Evolutionary conservation across 345 rosid species (phyloP).

Genomic region (Gossypium longicalyx): DNA sequence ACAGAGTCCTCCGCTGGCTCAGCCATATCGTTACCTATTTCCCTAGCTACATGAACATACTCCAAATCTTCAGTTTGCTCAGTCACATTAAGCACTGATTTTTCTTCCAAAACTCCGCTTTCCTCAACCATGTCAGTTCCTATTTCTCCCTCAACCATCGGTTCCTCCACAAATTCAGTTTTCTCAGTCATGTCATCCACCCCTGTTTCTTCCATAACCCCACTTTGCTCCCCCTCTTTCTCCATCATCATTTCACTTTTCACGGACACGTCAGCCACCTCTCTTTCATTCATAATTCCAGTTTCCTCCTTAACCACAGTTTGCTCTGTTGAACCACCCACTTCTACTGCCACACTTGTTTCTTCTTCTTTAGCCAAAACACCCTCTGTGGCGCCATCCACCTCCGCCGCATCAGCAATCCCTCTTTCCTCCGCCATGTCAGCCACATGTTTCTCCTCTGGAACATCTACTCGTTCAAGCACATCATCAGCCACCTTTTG

Average conservation of each 20-base stretch:
- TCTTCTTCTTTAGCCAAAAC: background rate
- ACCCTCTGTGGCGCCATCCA: background rate
- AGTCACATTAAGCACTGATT: slow-evolving; percentile 9
- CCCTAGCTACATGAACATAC: slow-evolving; percentile 20
- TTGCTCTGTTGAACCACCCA: slow-evolving; percentile 4
- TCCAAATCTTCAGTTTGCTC: slow-evolving; percentile 24
- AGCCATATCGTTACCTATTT: slow-evolving; percentile 1
- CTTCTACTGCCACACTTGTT: background rate
- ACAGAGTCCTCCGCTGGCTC: slow-evolving; percentile 27
- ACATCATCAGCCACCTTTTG: background rate
- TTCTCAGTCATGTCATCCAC: background rate
- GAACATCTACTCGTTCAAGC: background rate
- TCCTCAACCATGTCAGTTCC: slow-evolving; percentile 24
- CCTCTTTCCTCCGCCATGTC: background rate
- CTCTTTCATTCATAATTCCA: background rate
- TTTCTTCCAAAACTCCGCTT: slow-evolving; percentile 8
- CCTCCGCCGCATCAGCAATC: background rate
- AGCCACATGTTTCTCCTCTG: background rate
- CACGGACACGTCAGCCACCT: slow-evolving; percentile 15
- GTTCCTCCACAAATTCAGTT: background rate
- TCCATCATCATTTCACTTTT: slow-evolving; percentile 23
- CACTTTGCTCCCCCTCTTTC: slow-evolving; percentile 25
- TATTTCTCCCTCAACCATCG: slow-evolving; percentile 19
- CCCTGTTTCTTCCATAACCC: slow-evolving; percentile 13
- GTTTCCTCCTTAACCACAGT: slow-evolving; percentile 22